Base-by-base conservation (phyloP, 2,329 filamentous ascomycete genomes). In the Rhexocercosporidium sp. region DNA sequence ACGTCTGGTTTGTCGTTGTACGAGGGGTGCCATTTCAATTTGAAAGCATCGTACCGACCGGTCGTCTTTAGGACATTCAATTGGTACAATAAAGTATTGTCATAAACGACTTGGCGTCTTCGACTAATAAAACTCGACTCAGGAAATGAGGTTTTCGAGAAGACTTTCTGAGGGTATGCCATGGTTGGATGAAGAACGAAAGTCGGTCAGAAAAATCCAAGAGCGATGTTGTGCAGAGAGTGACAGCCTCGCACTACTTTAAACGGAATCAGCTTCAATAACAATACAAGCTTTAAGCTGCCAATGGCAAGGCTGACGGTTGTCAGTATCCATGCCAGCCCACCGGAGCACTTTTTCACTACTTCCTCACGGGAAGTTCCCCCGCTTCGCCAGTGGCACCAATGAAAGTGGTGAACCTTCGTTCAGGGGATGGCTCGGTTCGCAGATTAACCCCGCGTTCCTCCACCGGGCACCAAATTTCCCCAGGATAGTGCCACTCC, bases 41-140 rank as follows among this genome's bases (percentile, higher is more conserved):
- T 83, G 77, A 89, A 89, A 53, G 84, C 85, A 70, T 86, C 82
- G 69, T 86, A 87, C 29, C 84, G 81, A 1, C 86, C 86, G 1
- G 86, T 88, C 14, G 80, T 78, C 67, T 83, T 83, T 9, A 88
- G 77, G 59, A 85, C 81, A 22, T 82, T 75, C 22, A 88, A 81
- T 74, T 88, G 86, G 39, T 84, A 82, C 9, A 79, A 77, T 3
- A 86, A 73, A 0, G 85, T 86, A 46, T 76, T 79, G 3, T 70
- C 76, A 78, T 83, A 72, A 64, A 81, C 78, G 63, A 80, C 76
- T 75, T 79, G 62, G 66, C 84, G 77, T 74, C 81, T 76, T 44
- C 75, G 70, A 18, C 73, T 76, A 63, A 78, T 78, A 57, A 79
- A 80, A 56, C 75, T 79, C 7, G 72, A 71, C 1, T 73, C 67